Evolutionary conservation across 2,329 filamentous ascomycete species (phyloP).

Genomic region (Claviceps africana): DNA sequence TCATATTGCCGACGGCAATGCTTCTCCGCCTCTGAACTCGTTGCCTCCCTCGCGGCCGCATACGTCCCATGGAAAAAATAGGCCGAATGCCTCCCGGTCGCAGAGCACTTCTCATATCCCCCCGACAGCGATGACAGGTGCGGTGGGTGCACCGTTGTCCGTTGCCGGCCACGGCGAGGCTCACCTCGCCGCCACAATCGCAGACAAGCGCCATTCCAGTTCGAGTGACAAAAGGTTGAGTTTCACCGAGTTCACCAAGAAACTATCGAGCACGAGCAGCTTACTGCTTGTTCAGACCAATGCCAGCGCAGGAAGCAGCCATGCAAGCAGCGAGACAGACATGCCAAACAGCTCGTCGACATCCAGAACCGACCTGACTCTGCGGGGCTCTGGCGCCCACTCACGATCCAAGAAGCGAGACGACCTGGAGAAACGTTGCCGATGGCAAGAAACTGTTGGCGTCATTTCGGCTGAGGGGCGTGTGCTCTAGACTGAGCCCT

Average conservation of each 20-base stretch:
- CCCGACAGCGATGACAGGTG: conserved; percentile 10
- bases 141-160: conserved; percentile 11
- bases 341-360: conserved; percentile 21
- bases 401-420: conserved; percentile 21
- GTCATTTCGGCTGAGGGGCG: conserved; percentile 39
- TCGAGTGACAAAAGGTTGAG: conserved; percentile 44
- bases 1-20: conserved; percentile 15
- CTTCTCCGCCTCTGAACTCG: conserved; percentile 7
- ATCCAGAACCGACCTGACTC: conserved; percentile 26
- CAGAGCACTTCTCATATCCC: conserved; percentile 36
- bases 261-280: conserved; percentile 46
- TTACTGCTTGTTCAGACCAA: conserved; percentile 46
- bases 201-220: conserved; percentile 37
- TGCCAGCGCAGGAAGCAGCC: conserved; percentile 32
- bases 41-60: conserved; percentile 30
- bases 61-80: conserved; percentile 35
- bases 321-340: conserved; percentile 32
- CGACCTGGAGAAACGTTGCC: conserved; percentile 31
- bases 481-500: conserved; percentile 18
- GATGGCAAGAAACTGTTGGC: conserved; percentile 43
- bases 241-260: conserved; percentile 47
- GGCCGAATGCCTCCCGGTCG: conserved; percentile 28
- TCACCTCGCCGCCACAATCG: conserved; percentile 6
- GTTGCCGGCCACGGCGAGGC: conserved; percentile 13
- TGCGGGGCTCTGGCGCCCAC: conserved; percentile 21